Evolutionary conservation across 768 basidiomycete species (phyloP).

Genomic region (Leccinum pellstonianum): DNA sequence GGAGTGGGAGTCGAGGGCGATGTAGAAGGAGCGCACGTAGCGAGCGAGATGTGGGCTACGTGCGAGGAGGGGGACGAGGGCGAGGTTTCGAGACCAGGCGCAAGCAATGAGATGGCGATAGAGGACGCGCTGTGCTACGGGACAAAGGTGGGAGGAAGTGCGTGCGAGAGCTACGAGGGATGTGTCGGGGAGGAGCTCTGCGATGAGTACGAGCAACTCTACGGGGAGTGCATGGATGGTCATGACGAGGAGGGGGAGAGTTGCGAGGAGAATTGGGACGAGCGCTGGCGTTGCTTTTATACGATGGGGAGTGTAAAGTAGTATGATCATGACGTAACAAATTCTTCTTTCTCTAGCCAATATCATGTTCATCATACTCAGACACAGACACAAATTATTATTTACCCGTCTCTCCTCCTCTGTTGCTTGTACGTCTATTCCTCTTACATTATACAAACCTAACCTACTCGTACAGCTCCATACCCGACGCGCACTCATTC

Average conservation of each 20-base stretch:
- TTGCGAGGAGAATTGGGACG: neutral
- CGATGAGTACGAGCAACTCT: slow-evolving; percentile 62
- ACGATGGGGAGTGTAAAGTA: neutral
- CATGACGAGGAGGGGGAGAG: slow-evolving; percentile 31
- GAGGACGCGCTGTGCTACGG: slow-evolving; percentile 58
- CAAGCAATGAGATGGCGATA: slow-evolving; percentile 58
- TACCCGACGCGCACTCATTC: slow-evolving; percentile 61
- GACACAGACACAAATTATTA: too few relatives aligned
- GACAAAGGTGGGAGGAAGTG: slow-evolving; percentile 41
- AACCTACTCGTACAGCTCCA: slow-evolving; percentile 43
- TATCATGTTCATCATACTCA: slow-evolving; percentile 4
- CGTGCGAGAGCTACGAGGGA: slow-evolving; percentile 51
- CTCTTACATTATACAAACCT: neutral
- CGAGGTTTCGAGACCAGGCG: slow-evolving; percentile 42
- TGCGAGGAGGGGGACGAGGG: slow-evolving; percentile 56
- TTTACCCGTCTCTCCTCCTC: neutral
- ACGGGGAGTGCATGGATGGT: slow-evolving; percentile 49
- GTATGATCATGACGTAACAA: slow-evolving; percentile 19
- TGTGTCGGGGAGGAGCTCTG: slow-evolving; percentile 33
- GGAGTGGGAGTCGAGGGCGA: slow-evolving; percentile 46
- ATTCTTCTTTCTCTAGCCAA: neutral
- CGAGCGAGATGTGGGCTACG: slow-evolving; percentile 53
- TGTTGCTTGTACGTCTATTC: neutral
- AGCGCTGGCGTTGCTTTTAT: slow-evolving; percentile 3
- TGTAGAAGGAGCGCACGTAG: slow-evolving; percentile 59